Percentiles rank a stretch among this genome's conserved stretches.
phyloP scores from a whole-genome alignment of 805 yeast species.

The Starmerella ratchasimensis region DNA sequence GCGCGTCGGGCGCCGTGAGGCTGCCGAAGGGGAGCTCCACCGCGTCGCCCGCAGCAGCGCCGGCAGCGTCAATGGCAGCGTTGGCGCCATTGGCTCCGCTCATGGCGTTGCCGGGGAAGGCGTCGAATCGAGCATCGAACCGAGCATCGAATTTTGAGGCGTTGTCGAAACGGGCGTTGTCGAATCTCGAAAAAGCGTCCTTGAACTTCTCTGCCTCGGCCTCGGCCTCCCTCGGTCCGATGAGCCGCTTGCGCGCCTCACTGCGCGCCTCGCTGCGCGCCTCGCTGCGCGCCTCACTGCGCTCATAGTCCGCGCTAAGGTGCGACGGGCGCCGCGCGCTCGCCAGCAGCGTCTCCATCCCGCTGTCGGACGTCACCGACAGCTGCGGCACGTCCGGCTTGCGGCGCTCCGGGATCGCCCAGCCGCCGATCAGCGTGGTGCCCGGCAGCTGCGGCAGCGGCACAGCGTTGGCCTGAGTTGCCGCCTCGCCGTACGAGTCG shows the following conservation, averaged over 20 bases:
- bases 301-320: too few species aligned
- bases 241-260: too few species aligned
- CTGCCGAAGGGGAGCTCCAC: slow-evolving; percentile 8
- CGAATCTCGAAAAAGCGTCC: too few species aligned
- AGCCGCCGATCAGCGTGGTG: background rate
- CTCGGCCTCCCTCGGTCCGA: too few species aligned
- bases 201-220: too few species aligned
- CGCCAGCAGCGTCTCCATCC: slow-evolving; percentile 1
- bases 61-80: too few species aligned
- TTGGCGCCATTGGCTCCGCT: background rate
- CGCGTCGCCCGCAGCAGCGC: background rate
- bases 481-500: background rate
- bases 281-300: too few species aligned
- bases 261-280: too few species aligned
- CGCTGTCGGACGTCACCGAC: slow-evolving; percentile 4
- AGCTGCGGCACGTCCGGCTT: background rate
- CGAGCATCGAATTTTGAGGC: too few species aligned
- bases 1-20: slow-evolving; percentile 2
- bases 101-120: background rate
- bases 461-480: background rate
- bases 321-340: background rate
- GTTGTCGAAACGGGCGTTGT: too few species aligned
- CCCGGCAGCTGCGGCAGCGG: background rate
- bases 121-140: background rate
- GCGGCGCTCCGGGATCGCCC: background rate